phyloP scores from a whole-genome alignment of 805 yeast species.

The Candida parachauliodes region DNA sequence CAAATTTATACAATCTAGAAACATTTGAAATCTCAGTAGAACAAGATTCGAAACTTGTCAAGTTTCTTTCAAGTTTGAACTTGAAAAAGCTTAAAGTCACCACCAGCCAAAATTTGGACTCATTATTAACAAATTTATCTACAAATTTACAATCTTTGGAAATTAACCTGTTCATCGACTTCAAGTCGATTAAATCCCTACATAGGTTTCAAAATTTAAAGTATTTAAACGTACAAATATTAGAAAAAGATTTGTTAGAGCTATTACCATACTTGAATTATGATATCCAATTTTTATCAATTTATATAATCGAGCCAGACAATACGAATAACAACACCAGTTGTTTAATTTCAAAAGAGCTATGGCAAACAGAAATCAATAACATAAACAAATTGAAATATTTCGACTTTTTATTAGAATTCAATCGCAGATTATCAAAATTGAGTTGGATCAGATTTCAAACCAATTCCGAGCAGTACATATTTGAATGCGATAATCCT shows the following conservation, averaged over 20 bases:
- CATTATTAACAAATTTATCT: background rate
- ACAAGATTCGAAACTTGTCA: background rate
- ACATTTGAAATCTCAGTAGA: background rate
- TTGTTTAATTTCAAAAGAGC: conserved; percentile 6
- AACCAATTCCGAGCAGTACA: conserved; percentile 2
- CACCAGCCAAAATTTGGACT: background rate
- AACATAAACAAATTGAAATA: conserved; percentile 6
- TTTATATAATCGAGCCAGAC: conserved; percentile 1
- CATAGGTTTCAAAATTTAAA: background rate
- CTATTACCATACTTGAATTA: conserved; percentile 4
- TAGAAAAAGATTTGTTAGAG: conserved; percentile 6
- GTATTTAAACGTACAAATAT: background rate
- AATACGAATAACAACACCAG: conserved; percentile 2
- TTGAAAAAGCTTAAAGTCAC: conserved; percentile 1
- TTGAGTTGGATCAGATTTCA: conserved; percentile 9
- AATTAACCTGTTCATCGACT: conserved; percentile 6
- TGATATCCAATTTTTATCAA: conserved; percentile 2
- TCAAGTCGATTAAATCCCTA: background rate
- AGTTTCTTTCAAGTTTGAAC: conserved; percentile 2
- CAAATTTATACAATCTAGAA: background rate
- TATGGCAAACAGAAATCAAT: conserved; percentile 2
- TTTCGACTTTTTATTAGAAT: conserved; percentile 6
- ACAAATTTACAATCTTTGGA: background rate
- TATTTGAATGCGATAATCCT: conserved; percentile 4
- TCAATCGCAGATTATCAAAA: conserved; percentile 8